phyloP scores from a whole-genome alignment of 345 rosid genomes.

The Aquilaria malaccensis region DNA sequence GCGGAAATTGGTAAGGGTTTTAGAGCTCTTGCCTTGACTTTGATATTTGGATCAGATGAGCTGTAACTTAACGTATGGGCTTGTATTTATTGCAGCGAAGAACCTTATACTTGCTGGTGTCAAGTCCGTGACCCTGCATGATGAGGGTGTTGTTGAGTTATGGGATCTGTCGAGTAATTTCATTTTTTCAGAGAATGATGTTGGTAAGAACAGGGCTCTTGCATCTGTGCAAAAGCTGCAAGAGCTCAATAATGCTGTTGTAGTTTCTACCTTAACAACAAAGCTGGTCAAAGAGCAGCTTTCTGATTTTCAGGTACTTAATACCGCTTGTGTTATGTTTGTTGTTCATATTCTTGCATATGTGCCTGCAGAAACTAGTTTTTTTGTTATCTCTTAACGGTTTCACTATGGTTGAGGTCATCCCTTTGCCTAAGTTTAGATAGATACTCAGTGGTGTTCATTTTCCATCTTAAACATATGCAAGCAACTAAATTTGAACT shows the following conservation, averaged over 20 bases:
- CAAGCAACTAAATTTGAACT: too few relatives aligned
- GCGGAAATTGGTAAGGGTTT: conserved; percentile 53
- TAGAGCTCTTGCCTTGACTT: background rate
- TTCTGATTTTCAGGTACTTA: conserved; percentile 65
- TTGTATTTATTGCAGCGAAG: conserved; percentile 50
- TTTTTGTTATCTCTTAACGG: too few relatives aligned
- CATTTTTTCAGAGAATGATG: conserved; percentile 62
- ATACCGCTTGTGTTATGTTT: background rate
- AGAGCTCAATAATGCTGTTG: conserved; percentile 82
- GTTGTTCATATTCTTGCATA: too few relatives aligned
- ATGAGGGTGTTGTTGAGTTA: conserved; percentile 62
- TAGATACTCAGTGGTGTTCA: too few relatives aligned
- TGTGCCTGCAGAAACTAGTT: too few relatives aligned
- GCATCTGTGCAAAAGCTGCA: conserved; percentile 82
- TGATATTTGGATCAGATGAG: too few relatives aligned
- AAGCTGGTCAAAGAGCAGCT: conserved; percentile 68
- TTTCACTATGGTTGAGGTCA: too few relatives aligned
- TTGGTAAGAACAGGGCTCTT: conserved; percentile 79
- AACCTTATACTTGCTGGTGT: conserved; percentile 91
- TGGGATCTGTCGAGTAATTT: conserved; percentile 90
- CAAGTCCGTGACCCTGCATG: conserved; percentile 86
- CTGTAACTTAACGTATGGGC: background rate
- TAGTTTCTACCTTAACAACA: conserved; percentile 48
- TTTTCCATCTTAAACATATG: too few relatives aligned
- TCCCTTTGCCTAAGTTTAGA: too few relatives aligned